phyloP scores from a whole-genome alignment of 140 eudicot species.

The Ambrosia hybrid region DNA sequence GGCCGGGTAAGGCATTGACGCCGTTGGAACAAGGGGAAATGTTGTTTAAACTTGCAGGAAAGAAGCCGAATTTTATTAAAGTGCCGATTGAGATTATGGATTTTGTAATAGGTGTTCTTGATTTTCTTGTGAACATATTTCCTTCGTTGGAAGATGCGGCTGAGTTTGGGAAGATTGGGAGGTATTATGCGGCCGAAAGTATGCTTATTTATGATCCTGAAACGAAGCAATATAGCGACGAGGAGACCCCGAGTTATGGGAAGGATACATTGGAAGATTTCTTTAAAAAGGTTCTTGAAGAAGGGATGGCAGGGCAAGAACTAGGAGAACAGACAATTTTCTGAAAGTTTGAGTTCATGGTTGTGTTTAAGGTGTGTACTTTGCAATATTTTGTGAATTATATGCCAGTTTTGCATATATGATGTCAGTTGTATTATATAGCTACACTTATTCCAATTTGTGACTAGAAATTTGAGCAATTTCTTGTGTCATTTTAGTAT shows the following conservation, averaged over 20 bases:
- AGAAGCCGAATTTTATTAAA: conserved; percentile 75
- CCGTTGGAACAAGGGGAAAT: conserved; percentile 99
- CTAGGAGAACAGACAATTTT: conserved; percentile 83
- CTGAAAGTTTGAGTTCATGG: conserved; percentile 27
- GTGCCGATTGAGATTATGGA: conserved; percentile 96
- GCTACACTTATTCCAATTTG: conserved; percentile 7
- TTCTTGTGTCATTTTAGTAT: neutral
- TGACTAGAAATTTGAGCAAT: neutral
- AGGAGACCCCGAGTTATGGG: conserved; percentile 89
- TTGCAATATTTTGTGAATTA: conserved; percentile 23
- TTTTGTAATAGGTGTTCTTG: conserved; percentile 85
- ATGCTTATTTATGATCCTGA: conserved; percentile 87
- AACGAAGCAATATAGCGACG: conserved; percentile 71
- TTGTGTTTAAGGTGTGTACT: conserved; percentile 29
- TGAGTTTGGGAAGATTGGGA: conserved; percentile 92
- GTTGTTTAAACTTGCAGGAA: conserved; percentile 77
- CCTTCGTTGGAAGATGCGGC: conserved; percentile 93
- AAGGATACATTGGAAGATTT: conserved; percentile 90
- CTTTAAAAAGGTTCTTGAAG: conserved; percentile 71
- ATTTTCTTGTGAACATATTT: conserved; percentile 73
- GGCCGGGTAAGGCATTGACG: conserved; percentile 92
- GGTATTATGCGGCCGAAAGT: conserved; percentile 98
- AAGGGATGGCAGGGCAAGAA: conserved; percentile 97
- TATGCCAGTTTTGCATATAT: conserved; percentile 37
- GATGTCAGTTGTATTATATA: conserved; percentile 8